Base-by-base conservation (phyloP, 177 flowering plant genomes). In the Vitis hybrid region DNA sequence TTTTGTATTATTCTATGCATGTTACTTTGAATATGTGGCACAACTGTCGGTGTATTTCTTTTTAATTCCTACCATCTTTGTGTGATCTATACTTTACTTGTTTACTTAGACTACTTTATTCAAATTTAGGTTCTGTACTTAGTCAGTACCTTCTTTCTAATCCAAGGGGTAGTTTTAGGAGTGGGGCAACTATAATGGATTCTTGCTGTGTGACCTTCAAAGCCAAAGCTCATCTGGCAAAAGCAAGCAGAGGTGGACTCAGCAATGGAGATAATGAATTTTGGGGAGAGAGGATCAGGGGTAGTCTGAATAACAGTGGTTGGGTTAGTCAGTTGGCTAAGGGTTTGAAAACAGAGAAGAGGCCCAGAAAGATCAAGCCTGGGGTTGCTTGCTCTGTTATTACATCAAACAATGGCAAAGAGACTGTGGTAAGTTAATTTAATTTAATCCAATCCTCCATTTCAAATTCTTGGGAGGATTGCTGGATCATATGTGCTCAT, bases 311-410 rank as follows among this genome's bases (percentile, higher is more conserved):
- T 12, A 69, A 73, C 28, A 67, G 38, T 70, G 64, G 11, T 70
- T 73, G 78, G 79, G 64, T 64, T 24, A 66, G 70, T 68, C 75
- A 70, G 51, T 38, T 75, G 53, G 58, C 67, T 4, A 77, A 64
- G 54, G 74, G 76, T 65, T 80, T 78, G 67, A 77, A 20, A 68
- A 54, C 78, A 54, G 83, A 76, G 68, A 76, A 77, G 73, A 75
- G 52, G 61, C 69, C 14, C 10, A 58, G 54, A 49, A 85, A 78
- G 74, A 54, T 73, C 71, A 84, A 83, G 62, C 78, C 82, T 63
- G 87, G 86, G 18, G 83, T 75, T 78, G 78, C 83, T 81, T 70
- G 6, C 58, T 81, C 90, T 61, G 83, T 86, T 64, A 56, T 86
- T 31, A 87, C 88, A 17, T 79, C 91, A 59, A 69, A 81, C 24